Evolutionary conservation across 2,329 filamentous ascomycete genomes (phyloP), one percentile per base, ranked within the genome.

Genomic region (Arachnopeziza araneosa): DNA sequence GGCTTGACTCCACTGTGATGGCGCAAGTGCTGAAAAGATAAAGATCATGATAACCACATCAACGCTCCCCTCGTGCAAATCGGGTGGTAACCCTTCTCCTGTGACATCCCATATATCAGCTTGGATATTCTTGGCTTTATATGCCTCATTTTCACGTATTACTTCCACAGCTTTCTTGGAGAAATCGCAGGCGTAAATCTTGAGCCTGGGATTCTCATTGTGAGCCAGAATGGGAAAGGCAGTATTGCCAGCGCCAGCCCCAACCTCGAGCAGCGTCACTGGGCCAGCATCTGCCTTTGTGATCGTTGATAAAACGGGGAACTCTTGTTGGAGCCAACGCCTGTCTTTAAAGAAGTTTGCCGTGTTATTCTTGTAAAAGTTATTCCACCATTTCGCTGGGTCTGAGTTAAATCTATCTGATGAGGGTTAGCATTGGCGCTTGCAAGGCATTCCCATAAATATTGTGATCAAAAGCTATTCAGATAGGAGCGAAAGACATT

Each of bases 271-370:
- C 54, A 99, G 76, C 9, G 87, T 83, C 60, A 86, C 81, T 24
- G 82, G 81, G 2, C 90, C 91, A 1, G 88, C 86, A 60, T 86
- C 86, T 64, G 85, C 82, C 60, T 81, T 78, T 14, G 89, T 93
- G 55, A 96, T 82, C 60, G 90, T 83, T 24, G 82, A 84, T n/a
- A 99, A 78, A 3, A 98, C 78, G 0, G 95, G 95, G 66, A 99
- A 99, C 74, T 99, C 95, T 74, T 98, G 93, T 65, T 89, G 88
- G 32, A 99, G 79, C 95, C 95, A 99, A 74, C 98, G 98, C 65
- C 95, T 85, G 73, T 99, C 90, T 77, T 99, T 99, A 85, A 99
- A 99, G 77, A 99, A 99, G 72, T 98, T 98, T 69, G 88, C 84
- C 22, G 90, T 90, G 76, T 99, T 98, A 78, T 98, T 96, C 77